Evolutionary conservation across 2,329 filamentous ascomycete species (phyloP), one percentile per base, ranked within the genome.

Genomic region (Aspergillus pseudoterreus): DNA sequence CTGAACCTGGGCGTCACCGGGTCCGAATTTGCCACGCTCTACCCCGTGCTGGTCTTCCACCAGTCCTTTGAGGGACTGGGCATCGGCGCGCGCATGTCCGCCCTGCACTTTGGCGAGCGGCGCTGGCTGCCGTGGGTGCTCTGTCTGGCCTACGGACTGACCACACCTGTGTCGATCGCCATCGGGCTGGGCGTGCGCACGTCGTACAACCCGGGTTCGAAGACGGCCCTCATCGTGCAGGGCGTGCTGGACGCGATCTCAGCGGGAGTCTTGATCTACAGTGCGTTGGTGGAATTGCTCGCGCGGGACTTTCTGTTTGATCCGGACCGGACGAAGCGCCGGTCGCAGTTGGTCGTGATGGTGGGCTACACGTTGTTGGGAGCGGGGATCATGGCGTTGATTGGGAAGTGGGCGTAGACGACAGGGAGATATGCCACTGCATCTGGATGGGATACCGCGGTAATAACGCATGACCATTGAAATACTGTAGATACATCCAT

Each of bases 61-160:
- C 82, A 85, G 61, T 77, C 79, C 10, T 85, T 85, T 52, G 82
- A 85, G 58, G 82, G 82, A 46, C 75, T 85, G 0, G 82, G 82
- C 65, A 80, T 85, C 35, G 82, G 82, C 12, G 80, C 82, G 0
- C 75, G 82, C 45, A 78, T 85, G 65, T 80, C 79, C 4, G 75
- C 77, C 19, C 82, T 84, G 17, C 79, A 76, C 0, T 82, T 80
- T 60, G 73, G 73, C 5, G 64, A 61, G 14, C 63, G 68, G 0
- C 65, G 58, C 32, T 78, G 72, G 73, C 58, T 81, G 44, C 78
- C 79, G 0, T 82, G 77, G 75, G 45, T 69, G 0, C 64, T 82
- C 1, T 79, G 78, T 54, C 27, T 68, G 0, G 72, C 69, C 0
- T 82, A 81, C 54, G 78, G 77, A 0, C 56, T 82, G 9, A 78